Conservation (phyloP, 176 grass and related monocot species). For the Phyllostachys edulis region DNA sequence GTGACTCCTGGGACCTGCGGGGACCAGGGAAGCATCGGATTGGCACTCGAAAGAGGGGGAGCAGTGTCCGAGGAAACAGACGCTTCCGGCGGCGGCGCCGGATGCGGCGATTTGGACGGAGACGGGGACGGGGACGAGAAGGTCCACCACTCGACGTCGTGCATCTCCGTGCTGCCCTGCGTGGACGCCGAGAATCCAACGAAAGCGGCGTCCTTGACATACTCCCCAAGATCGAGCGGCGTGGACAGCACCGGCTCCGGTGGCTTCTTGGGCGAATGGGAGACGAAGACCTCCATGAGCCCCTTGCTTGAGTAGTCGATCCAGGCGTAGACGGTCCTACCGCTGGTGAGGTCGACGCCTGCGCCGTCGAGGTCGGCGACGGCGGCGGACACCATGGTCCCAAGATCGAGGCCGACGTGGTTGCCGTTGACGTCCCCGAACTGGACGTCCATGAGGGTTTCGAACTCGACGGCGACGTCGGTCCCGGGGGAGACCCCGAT, state of each 20-base stretch:
- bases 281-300: conserved; percentile 61
- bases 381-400: conserved; percentile 63
- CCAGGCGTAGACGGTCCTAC: conserved; percentile 69
- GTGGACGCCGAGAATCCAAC: conserved; percentile 85
- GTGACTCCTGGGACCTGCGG: conserved; percentile 22
- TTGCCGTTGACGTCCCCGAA: conserved; percentile 80
- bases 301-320: conserved; percentile 53
- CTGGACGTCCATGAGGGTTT: conserved; percentile 76
- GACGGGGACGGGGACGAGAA: conserved; percentile 53
- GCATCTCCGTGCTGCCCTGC: conserved; percentile 91
- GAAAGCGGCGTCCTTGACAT: conserved; percentile 44
- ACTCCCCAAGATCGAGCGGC: conserved; percentile 45
- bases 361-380: conserved; percentile 49
- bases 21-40: conserved; percentile 15
- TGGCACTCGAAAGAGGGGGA: neutral
- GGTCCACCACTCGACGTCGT: conserved; percentile 93
- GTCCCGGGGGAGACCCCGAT: conserved; percentile 42
- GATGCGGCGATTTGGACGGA: neutral
- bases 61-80: neutral
- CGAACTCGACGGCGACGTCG: conserved; percentile 83
- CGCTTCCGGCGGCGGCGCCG: conserved; percentile 9
- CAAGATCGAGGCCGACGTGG: conserved; percentile 79
- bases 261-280: conserved; percentile 53
- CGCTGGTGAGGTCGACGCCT: conserved; percentile 61
- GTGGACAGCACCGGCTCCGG: conserved; percentile 44